Evolutionary conservation across 148 eudicot genomes (phyloP).

Genomic region (Linanthus parryae): DNA sequence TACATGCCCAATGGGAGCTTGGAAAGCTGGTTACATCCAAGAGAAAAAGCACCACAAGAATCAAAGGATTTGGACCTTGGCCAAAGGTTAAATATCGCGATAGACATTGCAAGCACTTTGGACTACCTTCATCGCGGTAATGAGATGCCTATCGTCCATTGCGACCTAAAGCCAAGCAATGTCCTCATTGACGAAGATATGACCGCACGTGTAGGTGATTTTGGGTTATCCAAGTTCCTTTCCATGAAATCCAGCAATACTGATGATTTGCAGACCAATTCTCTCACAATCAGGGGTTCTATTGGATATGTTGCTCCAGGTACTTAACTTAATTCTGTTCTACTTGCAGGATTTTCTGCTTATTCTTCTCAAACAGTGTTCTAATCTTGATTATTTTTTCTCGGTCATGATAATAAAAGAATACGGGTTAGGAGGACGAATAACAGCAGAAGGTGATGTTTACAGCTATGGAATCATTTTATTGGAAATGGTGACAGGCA

Average conservation of each 20-base stretch:
- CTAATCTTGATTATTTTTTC: no score
- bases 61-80: neutral
- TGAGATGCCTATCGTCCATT: constrained; percentile 9
- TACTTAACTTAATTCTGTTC: neutral
- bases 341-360: no score
- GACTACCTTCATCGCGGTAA: constrained; percentile 5
- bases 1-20: neutral
- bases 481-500: constrained; percentile 12
- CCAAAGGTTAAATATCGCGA: constrained; percentile 10
- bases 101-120: constrained; percentile 1
- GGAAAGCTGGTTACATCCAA: constrained; percentile 9
- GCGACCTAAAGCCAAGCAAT: constrained; percentile 7
- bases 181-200: constrained; percentile 2
- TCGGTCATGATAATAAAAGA: no score
- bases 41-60: neutral
- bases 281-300: constrained; percentile 2
- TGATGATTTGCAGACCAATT: neutral
- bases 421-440: constrained; percentile 5
- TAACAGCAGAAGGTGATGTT: constrained; percentile 8
- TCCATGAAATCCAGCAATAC: neutral
- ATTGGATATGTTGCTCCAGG: constrained; percentile 6
- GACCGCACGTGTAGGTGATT: constrained; percentile 10
- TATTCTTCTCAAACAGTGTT: no score
- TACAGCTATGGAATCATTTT: constrained; percentile 13
- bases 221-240: constrained; percentile 15